Conservation (phyloP, 2,329 filamentous ascomycete species). For the Cryphonectria naterciae region DNA sequence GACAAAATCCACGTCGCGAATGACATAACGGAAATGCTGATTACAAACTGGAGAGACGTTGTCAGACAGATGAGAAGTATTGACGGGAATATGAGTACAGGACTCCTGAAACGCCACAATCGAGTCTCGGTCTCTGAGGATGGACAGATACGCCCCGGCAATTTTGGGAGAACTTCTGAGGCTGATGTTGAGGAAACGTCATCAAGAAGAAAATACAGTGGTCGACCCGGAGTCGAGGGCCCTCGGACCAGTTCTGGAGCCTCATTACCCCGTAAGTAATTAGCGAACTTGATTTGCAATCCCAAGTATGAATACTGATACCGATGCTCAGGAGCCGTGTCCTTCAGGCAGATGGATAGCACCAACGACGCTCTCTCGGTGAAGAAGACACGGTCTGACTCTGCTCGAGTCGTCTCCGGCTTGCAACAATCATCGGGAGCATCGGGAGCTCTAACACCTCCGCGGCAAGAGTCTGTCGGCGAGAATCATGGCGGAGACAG, state of each 20-base stretch:
- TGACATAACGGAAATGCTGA: constrained; percentile 66
- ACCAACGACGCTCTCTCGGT: constrained; percentile 27
- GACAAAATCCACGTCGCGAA: constrained; percentile 64
- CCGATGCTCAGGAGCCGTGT: constrained; percentile 22
- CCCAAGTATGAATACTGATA: background rate
- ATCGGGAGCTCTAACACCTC: constrained; percentile 16
- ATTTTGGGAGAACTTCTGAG: constrained; percentile 20
- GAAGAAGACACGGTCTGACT: constrained; percentile 25
- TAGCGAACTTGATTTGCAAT: background rate
- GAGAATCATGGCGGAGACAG: background rate
- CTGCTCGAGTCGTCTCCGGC: constrained; percentile 14
- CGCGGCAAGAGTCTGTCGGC: constrained; percentile 18
- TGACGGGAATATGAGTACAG: constrained; percentile 26
- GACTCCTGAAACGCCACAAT: constrained; percentile 36
- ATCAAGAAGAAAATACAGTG: background rate
- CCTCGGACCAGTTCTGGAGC: background rate
- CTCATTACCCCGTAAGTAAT: constrained; percentile 9
- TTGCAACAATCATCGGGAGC: background rate
- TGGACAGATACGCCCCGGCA: constrained; percentile 20
- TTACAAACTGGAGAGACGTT: constrained; percentile 67
- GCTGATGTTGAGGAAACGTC: background rate
- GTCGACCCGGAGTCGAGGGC: background rate
- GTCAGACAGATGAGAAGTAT: constrained; percentile 62
- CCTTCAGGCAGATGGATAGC: constrained; percentile 27
- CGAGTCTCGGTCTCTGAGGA: constrained; percentile 26